Base-by-base conservation (phyloP, 2,329 filamentous ascomycete genomes). In the Colletotrichum sp. region DNA sequence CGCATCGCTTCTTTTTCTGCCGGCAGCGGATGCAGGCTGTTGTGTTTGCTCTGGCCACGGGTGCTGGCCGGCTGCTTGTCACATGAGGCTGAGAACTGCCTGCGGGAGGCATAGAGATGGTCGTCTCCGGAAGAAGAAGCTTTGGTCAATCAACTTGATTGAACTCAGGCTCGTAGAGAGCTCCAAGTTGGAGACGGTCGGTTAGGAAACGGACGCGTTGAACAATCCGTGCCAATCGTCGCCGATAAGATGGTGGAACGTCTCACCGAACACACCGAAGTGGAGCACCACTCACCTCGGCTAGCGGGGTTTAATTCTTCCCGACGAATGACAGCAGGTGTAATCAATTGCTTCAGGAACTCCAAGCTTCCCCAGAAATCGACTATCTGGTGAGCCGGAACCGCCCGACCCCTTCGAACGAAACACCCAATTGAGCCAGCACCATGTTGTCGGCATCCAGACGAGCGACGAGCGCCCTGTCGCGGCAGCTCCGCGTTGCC, bases 391-490 rank as follows among this genome's bases (percentile, higher is more conserved):
- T 28, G 69, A 75, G 62, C 72, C 72, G 64, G 72, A 66, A 69
- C 39, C 67, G 67, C 67, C 62, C 24, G 49, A 28, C 30, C 68
- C 55, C 55, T 68, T 64, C 70, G 71, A 65, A 18, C 67, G 34
- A 36, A 24, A 21, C 34, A 63, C 64, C 44, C 73, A 76, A 76
- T 73, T 73, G 73, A 73, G 64, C 64, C 70, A 68, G 70, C 71
- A 89, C 89, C 71, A 91, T 90, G 84, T 82, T 88, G 79, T 86
- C 87, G 64, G 85, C 85, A 77, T 79, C 85, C 32, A 81, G 85
- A 77, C 85, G 86, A 79, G 82, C 81, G 72, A 84, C 87, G 71
- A 82, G 86, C 72, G 82, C 84, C 78, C 80, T 90, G 72, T 82
- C 87, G 80, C 87, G 87, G 81, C 85, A 84, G 74, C 79, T 86